phyloP scores from a whole-genome alignment of 2,329 filamentous ascomycete genomes.

The Aspergillus japonicus region DNA sequence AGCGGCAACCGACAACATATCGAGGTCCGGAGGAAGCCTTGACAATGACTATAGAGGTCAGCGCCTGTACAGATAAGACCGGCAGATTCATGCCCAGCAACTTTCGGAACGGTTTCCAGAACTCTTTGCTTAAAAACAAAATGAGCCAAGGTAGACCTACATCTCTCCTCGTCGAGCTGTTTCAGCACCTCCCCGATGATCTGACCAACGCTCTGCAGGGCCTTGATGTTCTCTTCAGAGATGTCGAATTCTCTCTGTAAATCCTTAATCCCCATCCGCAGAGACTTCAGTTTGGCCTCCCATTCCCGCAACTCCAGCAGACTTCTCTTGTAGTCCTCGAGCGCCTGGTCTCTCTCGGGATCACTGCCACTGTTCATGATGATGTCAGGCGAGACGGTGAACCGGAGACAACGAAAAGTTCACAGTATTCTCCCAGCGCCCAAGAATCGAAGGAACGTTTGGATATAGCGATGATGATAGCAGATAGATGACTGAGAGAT shows the following conservation, averaged over 20 bases:
- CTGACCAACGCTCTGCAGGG: slow-evolving; percentile 95
- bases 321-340: slow-evolving; percentile 75
- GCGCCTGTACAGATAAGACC: slow-evolving; percentile 1
- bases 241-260: slow-evolving; percentile 93
- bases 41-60: slow-evolving; percentile 73
- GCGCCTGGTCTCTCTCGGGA: slow-evolving; percentile 64
- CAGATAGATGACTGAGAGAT: not conserved
- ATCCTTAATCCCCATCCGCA: slow-evolving; percentile 94
- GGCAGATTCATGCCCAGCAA: not conserved
- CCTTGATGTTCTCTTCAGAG: slow-evolving; percentile 99
- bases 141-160: slow-evolving; percentile 54
- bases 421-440: not conserved
- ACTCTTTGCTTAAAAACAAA: not conserved
- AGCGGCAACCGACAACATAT: slow-evolving; percentile 97
- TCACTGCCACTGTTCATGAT: slow-evolving; percentile 46
- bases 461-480: not conserved
- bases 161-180: slow-evolving; percentile 97
- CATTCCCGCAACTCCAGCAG: slow-evolving; percentile 94
- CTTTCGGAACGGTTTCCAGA: not conserved
- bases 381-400: slow-evolving; percentile 12
- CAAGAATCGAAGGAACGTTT: not conserved
- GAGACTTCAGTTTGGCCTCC: slow-evolving; percentile 94
- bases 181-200: slow-evolving; percentile 99
- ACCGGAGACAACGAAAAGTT: slow-evolving; percentile 1
- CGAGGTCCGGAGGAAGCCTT: slow-evolving; percentile 95